phyloP scores from a whole-genome alignment of 331 rosid genomes.

The Acacia concinna region DNA sequence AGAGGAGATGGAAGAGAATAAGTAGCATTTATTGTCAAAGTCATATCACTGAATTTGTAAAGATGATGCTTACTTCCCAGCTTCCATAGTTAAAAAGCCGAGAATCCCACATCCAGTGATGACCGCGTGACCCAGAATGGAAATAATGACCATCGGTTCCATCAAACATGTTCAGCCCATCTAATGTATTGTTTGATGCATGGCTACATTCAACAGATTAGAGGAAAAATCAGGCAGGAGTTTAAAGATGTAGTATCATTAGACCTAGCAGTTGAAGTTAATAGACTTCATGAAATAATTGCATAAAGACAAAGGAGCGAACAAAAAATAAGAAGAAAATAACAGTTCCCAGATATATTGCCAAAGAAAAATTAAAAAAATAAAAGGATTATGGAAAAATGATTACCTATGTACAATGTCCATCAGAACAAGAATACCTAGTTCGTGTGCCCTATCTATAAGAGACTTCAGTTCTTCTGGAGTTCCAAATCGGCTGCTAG shows the following conservation, averaged over 20 bases:
- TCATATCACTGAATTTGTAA: background rate
- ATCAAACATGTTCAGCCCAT: constrained; percentile 97
- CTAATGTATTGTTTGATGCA: constrained; percentile 84
- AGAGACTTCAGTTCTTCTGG: constrained; percentile 96
- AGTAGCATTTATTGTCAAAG: background rate
- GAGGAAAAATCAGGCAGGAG: constrained; percentile 36
- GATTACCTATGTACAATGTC: constrained; percentile 96
- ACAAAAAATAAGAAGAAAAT: background rate
- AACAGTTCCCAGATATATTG: background rate
- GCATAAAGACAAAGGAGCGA: background rate
- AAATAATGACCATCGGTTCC: constrained; percentile 95
- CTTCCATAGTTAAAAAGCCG: constrained; percentile 99
- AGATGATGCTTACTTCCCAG: constrained; percentile 81
- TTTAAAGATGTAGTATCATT: constrained; percentile 13
- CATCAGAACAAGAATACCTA: constrained; percentile 95
- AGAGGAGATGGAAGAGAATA: background rate
- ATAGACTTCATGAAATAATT: constrained; percentile 23
- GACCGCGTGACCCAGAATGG: constrained; percentile 95
- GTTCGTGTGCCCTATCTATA: constrained; percentile 91
- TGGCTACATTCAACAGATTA: constrained; percentile 59
- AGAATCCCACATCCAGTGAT: constrained; percentile 99
- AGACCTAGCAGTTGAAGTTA: constrained; percentile 24
- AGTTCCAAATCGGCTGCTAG: constrained; percentile 97
- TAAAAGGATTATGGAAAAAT: constrained; percentile 18
- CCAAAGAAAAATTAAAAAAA: constrained; percentile 7